Percentiles rank a stretch among this genome's conserved stretches.
phyloP scores from a whole-genome alignment of 208 protist genomes.

The Leishmania amazonensis region DNA sequence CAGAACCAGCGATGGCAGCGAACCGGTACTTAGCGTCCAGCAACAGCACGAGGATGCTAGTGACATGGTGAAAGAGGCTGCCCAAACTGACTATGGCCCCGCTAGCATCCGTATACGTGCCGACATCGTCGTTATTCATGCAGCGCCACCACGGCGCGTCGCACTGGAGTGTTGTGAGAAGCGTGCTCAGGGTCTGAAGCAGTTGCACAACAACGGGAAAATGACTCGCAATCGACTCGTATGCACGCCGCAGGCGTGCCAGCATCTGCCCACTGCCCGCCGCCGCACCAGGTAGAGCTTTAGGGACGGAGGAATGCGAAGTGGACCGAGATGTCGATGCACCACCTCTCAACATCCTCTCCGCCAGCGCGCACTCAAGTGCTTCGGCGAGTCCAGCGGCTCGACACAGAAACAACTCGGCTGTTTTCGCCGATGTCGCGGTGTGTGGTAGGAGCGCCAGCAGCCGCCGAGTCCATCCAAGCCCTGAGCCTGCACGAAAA shows the following conservation, averaged over 20 bases:
- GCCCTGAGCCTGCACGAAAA: conserved; percentile 20
- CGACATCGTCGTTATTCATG: background rate
- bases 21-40: conserved; percentile 10
- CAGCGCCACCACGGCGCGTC: conserved; percentile 3
- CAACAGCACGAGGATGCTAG: background rate
- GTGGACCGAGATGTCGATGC: background rate
- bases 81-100: background rate
- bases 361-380: background rate
- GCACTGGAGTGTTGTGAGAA: background rate
- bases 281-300: background rate
- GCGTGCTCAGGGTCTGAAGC: background rate
- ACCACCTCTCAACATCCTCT: background rate
- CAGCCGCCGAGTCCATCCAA: conserved; percentile 26
- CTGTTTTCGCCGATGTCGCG: background rate
- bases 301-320: background rate
- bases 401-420: conserved; percentile 4
- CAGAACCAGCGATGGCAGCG: background rate
- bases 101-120: too few species aligned
- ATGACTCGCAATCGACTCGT: conserved; percentile 11
- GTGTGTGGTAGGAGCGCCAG: background rate
- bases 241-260: conserved; percentile 3
- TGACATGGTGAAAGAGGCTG: background rate
- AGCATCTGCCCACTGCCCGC: background rate
- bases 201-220: conserved; percentile 17
- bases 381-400: conserved; percentile 13